These are phyloP conservation scores for Erysimum cheiri DNA, from an alignment of 441 rosid species.

Conservation along the genomic window DNA sequence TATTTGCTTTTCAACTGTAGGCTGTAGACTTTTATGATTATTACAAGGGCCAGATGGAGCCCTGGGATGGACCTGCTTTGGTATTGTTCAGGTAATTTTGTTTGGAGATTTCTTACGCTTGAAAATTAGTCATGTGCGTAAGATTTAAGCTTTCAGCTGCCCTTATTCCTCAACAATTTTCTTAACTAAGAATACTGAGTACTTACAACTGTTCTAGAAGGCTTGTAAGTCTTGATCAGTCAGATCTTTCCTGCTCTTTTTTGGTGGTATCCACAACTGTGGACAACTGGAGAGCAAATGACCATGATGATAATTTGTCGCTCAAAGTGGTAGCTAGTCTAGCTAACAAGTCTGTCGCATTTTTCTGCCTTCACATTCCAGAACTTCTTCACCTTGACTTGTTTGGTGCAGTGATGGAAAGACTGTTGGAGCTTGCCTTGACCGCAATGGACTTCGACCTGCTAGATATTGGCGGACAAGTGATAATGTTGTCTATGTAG, in stretches of 20 bases:
- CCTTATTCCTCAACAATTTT: slow-evolving; percentile 6
- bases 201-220: slow-evolving; percentile 25
- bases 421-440: slow-evolving; percentile 98
- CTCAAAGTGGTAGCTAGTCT: slow-evolving; percentile 24
- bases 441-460: slow-evolving; percentile 99
- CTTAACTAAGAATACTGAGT: slow-evolving; percentile 20
- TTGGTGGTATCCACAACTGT: slow-evolving; percentile 13
- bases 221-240: slow-evolving; percentile 32
- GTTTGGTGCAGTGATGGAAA: slow-evolving; percentile 91
- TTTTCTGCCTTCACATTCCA: slow-evolving; percentile 39
- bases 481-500: slow-evolving; percentile 97
- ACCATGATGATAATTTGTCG: slow-evolving; percentile 19
- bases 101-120: slow-evolving; percentile 20
- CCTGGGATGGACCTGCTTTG: slow-evolving; percentile 99
- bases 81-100: slow-evolving; percentile 86
- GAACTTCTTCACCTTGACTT: slow-evolving; percentile 42
- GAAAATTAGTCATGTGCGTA: slow-evolving; percentile 12
- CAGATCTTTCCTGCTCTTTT: slow-evolving; percentile 25
- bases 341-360: slow-evolving; percentile 43
- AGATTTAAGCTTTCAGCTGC: slow-evolving; percentile 18
- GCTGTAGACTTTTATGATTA: slow-evolving; percentile 94
- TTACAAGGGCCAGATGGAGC: slow-evolving; percentile 99
- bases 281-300: slow-evolving; percentile 27
- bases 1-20: slow-evolving; percentile 48
- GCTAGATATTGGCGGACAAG: slow-evolving; percentile 99